Base-by-base conservation (phyloP, 1,284 basidiomycete genomes). In the Cutaneotrichosporon dermatis region DNA sequence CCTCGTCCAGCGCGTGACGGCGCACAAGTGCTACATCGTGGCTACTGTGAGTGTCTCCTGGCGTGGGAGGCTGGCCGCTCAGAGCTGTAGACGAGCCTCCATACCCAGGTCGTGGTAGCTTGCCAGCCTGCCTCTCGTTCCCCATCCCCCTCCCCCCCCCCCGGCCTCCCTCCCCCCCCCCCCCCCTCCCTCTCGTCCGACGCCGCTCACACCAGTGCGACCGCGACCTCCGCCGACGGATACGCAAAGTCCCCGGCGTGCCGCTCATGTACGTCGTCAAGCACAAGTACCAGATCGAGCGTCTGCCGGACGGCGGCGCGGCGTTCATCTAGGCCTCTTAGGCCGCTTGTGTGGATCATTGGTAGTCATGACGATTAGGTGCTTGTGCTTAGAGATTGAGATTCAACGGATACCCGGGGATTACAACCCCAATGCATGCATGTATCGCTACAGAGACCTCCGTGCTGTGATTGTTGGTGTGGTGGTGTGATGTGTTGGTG, bases 1-100 rank as follows among this genome's bases (percentile, higher is more conserved):
- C 76, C 85, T 99, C 36, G 88, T 99, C 15, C 90, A 99, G 73
- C 86, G 96, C 40, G 91, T 98, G 13, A 91, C 89, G 4, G 86
- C 92, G 25, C 92, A 95, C 80, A 90, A 93, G 75, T 98, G 95
- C 79, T 99, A 92, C 77, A 89, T 99, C 69, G 94, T 99, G 36
- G 96, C 96, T 13, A 99, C 96, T 16, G 77, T 79, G 49, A 65
- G 77, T 75, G 16, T 6, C 33, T 25, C 16, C 4, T n/a, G 9
- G 10, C 8, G 25, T 25, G 25, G 25, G 25, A 25, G 25, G 25
- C 25, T 25, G 25, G 25, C 25, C 25, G 25, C 25, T 25, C 25
- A 25, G 25, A 25, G 25, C 25, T 25, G 25, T 25, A 25, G 25
- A 25, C 25, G 25, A 25, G 25, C 25, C 25, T 25, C 25, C 25